Evolutionary conservation across 78 protist species (phyloP), one percentile per base, ranked within the genome.

Genomic region (Dictyostelium purpureum): DNA sequence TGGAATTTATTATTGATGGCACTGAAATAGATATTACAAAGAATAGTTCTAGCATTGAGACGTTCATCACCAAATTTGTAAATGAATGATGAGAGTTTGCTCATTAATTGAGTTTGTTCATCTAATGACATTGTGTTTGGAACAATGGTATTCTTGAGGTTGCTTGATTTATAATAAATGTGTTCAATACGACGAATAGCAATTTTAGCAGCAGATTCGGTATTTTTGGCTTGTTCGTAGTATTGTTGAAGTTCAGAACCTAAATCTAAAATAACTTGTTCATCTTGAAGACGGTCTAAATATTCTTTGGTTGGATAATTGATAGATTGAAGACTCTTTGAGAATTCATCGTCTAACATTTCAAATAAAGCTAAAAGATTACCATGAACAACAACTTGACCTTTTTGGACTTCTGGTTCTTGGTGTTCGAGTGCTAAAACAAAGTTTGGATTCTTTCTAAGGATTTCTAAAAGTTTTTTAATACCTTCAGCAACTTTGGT

Each of bases 301-400:
- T 97, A 98, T 49, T 94, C 98, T 33, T 52, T 37, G 45, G 97
- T 75, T 94, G 96, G 97, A 21, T 94, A 96, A 77, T 96, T 96
- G 63, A 88, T 52, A 37, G 38, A 6, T 66, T 93, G 99, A 40
- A 98, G 97, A 6, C 80, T 18, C 77, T 67, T 75, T 9, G 73
- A 88, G 83, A 89, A 89, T 82, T 97, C 97, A 52, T 96, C 97
- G 79, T 96, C 98, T 42, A 97, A 93, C 28, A 96, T 78, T 77
- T 95, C 97, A 26, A 96, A 77, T 28, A 93, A 49, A 1, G 92
- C 37, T 28, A 88, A 38, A 24, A 97, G 35, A 87, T 81, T 70
- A 1, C 90, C 96, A 65, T 28, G 42, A 38, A 90, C 76, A 0
- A 51, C 6, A 12, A 70, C 87, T 45, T 59, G 71, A 31, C 78